Conservation (phyloP, 2,329 filamentous ascomycete species). For the Neurospora sp. region DNA sequence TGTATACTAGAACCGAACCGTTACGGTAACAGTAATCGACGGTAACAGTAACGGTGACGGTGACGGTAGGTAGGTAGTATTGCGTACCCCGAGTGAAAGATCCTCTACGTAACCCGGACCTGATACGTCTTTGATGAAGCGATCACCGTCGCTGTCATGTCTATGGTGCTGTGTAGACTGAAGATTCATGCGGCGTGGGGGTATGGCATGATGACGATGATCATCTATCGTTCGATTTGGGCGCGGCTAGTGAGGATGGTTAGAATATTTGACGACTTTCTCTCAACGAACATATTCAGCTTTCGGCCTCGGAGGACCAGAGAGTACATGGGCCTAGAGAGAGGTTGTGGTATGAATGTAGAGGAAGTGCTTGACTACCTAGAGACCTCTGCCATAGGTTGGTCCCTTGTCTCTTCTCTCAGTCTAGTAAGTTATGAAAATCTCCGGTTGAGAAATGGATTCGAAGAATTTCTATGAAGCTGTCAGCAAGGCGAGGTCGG, state of each 20-base stretch:
- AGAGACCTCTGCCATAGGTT: not conserved
- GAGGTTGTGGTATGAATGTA: too few species aligned
- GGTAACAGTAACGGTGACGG: not conserved
- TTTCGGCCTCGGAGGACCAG: too few species aligned
- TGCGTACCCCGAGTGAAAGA: not conserved
- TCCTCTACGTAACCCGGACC: not conserved
- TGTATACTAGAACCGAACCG: not conserved
- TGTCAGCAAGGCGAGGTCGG: not conserved
- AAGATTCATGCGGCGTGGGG: not conserved
- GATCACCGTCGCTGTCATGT: not conserved
- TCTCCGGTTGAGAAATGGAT: not conserved
- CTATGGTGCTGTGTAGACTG: not conserved
- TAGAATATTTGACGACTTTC: too few species aligned
- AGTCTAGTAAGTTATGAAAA: not conserved
- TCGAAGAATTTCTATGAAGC: not conserved
- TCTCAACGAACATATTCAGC: not conserved
- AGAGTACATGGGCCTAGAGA: too few species aligned
- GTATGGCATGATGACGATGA: too few species aligned
- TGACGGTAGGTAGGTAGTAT: not conserved
- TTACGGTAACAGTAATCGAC: not conserved
- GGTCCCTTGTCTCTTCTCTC: not conserved
- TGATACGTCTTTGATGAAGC: not conserved
- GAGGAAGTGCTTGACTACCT: not conserved
- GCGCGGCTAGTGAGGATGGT: too few species aligned
- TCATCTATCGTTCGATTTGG: too few species aligned